A percentile compares a stretch with the other conserved stretches of the same genome.
Evolutionary conservation across 2,329 filamentous ascomycete species (phyloP).

Genomic region (Geosmithia morbida): DNA sequence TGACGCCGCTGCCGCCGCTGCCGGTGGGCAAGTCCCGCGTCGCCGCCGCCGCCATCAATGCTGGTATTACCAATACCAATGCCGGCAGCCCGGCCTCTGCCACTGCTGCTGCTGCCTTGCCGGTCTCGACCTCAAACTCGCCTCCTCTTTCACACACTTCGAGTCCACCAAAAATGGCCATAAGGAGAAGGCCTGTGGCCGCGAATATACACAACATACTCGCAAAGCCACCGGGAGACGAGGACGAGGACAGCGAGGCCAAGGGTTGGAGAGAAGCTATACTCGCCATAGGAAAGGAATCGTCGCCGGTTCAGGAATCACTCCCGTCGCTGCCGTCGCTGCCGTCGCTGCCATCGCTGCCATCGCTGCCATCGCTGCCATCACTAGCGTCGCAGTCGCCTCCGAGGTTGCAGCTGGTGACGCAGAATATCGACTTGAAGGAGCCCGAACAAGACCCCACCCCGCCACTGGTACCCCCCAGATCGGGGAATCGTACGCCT

Average conservation of each 20-base stretch:
- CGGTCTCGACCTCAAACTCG: not conserved
- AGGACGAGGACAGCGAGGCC: not conserved
- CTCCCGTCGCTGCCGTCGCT: not conserved
- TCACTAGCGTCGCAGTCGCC: not conserved
- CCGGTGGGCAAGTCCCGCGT: slow-evolving; percentile 4
- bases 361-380: not conserved
- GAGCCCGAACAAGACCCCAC: not conserved
- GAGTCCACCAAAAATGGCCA: not conserved
- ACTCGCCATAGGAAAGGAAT: not conserved
- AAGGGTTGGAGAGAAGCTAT: not conserved
- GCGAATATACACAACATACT: not conserved
- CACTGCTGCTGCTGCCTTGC: not conserved
- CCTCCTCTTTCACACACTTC: not conserved
- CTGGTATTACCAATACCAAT: not conserved
- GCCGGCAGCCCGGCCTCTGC: not conserved
- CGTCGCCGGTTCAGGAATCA: not conserved
- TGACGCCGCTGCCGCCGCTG: slow-evolving; percentile 5
- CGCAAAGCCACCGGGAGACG: not conserved
- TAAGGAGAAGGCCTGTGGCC: not conserved
- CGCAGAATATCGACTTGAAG: not conserved
- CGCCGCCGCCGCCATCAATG: not conserved
- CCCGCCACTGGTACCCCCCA: no score
- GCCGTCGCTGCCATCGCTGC: not conserved
- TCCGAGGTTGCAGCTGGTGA: not conserved
- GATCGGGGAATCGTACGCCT: no score